These are phyloP conservation scores for Gracilaria caudata DNA, from an alignment of 23 red algal genomes.

Conservation along the genomic window DNA sequence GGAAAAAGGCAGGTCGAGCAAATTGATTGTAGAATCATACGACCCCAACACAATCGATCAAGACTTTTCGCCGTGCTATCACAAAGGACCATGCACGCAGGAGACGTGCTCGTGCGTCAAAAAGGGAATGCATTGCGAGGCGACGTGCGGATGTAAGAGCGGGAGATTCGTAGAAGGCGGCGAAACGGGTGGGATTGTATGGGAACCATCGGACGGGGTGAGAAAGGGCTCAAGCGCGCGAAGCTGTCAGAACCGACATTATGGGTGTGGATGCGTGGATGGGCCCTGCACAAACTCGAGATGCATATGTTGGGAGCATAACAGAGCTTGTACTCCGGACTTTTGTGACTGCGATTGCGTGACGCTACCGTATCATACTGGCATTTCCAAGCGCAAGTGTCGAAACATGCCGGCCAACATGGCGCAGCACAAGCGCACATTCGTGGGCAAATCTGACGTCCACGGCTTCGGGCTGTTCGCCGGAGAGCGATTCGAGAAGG, in stretches of 20 bases:
- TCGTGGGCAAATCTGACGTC: conserved; percentile 48
- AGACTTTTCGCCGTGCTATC: conserved; percentile 65
- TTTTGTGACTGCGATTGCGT: conserved; percentile 57
- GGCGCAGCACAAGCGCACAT: conserved; percentile 55
- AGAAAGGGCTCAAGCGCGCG: background rate
- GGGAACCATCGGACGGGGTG: background rate
- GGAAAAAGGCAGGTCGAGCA: conserved; percentile 32
- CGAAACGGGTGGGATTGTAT: conserved; percentile 12
- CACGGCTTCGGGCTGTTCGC: conserved; percentile 62
- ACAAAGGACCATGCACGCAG: conserved; percentile 40
- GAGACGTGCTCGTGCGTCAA: conserved; percentile 65
- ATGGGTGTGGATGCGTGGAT: conserved; percentile 50
- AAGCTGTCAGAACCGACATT: conserved; percentile 30
- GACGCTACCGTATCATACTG: background rate
- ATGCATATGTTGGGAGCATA: conserved; percentile 43
- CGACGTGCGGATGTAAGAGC: conserved; percentile 53
- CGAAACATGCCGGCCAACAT: conserved; percentile 34
- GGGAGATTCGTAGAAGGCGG: conserved; percentile 26
- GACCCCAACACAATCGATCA: conserved; percentile 44
- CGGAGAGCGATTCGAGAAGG: conserved; percentile 51
- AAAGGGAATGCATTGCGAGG: conserved; percentile 37
- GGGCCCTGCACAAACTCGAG: conserved; percentile 4
- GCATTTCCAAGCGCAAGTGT: conserved; percentile 5
- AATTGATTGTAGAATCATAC: conserved; percentile 32
- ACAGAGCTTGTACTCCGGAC: conserved; percentile 50